Evolutionary conservation across 2,329 filamentous ascomycete genomes (phyloP).

Genomic region (Cladophialophora yegresii): DNA sequence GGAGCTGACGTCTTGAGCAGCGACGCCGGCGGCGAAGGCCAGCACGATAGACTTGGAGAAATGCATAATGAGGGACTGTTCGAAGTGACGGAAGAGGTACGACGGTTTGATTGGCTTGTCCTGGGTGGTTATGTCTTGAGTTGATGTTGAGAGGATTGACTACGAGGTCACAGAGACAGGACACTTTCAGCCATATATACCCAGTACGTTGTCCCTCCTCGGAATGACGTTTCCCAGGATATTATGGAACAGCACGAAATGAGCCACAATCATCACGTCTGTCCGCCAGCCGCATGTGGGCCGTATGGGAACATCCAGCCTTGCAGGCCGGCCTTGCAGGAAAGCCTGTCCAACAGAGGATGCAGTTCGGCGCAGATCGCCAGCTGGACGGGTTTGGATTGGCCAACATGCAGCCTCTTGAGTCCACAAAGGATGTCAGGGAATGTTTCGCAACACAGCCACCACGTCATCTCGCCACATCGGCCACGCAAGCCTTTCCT

Average conservation of each 20-base stretch:
- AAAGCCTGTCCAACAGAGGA: background rate
- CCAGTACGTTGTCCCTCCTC: background rate
- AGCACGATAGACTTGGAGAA: slow-evolving; percentile 28
- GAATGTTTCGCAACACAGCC: background rate
- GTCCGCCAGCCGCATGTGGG: background rate
- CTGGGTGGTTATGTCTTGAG: slow-evolving; percentile 2
- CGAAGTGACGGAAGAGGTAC: background rate
- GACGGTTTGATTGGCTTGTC: background rate
- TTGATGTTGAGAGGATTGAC: background rate
- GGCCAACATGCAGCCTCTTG: background rate
- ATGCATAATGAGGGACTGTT: slow-evolving; percentile 26
- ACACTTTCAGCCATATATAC: background rate
- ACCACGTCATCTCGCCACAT: background rate
- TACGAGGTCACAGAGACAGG: background rate
- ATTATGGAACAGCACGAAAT: slow-evolving; percentile 3
- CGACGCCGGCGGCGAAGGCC: slow-evolving; percentile 23
- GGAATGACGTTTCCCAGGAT: slow-evolving; percentile 7
- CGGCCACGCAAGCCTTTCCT: slow-evolving; percentile 6
- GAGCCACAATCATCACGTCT: slow-evolving; percentile 16
- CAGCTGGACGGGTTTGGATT: background rate
- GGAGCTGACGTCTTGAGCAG: slow-evolving; percentile 24
- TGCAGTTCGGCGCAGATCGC: background rate
- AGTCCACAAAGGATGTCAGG: background rate
- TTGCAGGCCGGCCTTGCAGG: no score
- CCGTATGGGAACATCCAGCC: background rate